Evolutionary conservation across 306 rosid genomes (phyloP), one percentile per base, ranked within the genome.

Genomic region (Datisca glomerata): DNA sequence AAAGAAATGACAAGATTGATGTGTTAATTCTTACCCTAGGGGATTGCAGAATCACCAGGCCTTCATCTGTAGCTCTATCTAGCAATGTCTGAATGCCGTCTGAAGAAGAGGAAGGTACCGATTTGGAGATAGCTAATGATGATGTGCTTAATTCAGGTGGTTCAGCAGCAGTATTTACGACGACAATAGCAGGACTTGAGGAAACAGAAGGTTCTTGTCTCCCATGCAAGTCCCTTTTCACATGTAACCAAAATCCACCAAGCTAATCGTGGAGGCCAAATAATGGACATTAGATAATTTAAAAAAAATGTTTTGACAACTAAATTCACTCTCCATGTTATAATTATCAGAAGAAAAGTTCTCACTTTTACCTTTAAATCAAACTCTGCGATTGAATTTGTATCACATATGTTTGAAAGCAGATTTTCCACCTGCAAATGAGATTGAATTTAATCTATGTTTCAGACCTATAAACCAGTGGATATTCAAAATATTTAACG

Each of bases 1-100:
- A n/a, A n/a, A n/a, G n/a, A n/a, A n/a, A n/a, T n/a, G n/a, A n/a
- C n/a, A n/a, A n/a, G n/a, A n/a, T n/a, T n/a, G n/a, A n/a, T n/a
- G n/a, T n/a, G n/a, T n/a, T 34, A 18, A 27, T 14, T 45, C 42
- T 65, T 69, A 89, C 97, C 76, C 22, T 65, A 22, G 97, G 97
- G 61, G 93, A 83, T 13, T 4, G 39, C 62, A 89, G 65, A 67
- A 89, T 59, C 18, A 69, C 81, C 66, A 89, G 64, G 53, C 97
- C 97, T 49, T 72, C 93, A 57, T 83, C 93, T 8, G 79, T 75
- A 43, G 95, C 91, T 47, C 49, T 82, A 51, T 82, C 75, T 36
- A 87, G 39, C 47, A 76, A 59, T 39, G 64, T 51, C 62, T 66
- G 74, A 49, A 68, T 40, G 20, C 66, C 63, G 19, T 49, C 34